Conservation (phyloP, 2,329 filamentous ascomycete genomes). For the Colletotrichum somersetense region DNA sequence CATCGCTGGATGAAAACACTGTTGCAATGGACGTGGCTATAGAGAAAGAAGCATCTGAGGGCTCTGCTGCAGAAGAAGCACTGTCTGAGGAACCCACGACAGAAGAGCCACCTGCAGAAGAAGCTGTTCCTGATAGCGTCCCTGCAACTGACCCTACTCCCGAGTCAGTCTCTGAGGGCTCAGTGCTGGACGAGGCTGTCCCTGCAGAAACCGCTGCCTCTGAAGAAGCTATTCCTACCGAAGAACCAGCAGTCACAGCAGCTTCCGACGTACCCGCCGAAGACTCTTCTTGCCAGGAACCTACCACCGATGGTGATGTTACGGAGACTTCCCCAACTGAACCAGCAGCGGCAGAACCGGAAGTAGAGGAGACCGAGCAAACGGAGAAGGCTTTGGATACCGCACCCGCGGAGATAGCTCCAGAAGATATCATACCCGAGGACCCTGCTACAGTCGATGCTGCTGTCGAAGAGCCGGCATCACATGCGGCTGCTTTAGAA, state of each 20-base stretch:
- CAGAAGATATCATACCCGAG: slow-evolving; percentile 6
- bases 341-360: neutral
- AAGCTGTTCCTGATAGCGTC: slow-evolving; percentile 1
- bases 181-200: slow-evolving; percentile 30
- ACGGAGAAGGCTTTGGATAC: slow-evolving; percentile 1
- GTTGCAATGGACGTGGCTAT: neutral
- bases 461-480: slow-evolving; percentile 18
- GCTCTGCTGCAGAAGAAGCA: slow-evolving; percentile 15
- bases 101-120: slow-evolving; percentile 15
- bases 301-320: neutral
- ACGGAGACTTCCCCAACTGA: neutral
- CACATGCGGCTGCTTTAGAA: slow-evolving; percentile 21
- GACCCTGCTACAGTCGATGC: slow-evolving; percentile 27
- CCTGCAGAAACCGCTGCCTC: slow-evolving; percentile 19
- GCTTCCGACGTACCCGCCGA: neutral
- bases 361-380: neutral
- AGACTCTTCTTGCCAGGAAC: neutral
- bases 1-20: neutral
- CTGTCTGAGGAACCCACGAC: slow-evolving; percentile 21
- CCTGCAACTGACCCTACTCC: neutral
- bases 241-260: neutral
- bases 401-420: slow-evolving; percentile 6
- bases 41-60: neutral
- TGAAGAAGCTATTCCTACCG: slow-evolving; percentile 9
- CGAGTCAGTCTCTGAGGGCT: slow-evolving; percentile 14